phyloP scores from a whole-genome alignment of 768 basidiomycete genomes.

The Gautieria morchelliformis region DNA sequence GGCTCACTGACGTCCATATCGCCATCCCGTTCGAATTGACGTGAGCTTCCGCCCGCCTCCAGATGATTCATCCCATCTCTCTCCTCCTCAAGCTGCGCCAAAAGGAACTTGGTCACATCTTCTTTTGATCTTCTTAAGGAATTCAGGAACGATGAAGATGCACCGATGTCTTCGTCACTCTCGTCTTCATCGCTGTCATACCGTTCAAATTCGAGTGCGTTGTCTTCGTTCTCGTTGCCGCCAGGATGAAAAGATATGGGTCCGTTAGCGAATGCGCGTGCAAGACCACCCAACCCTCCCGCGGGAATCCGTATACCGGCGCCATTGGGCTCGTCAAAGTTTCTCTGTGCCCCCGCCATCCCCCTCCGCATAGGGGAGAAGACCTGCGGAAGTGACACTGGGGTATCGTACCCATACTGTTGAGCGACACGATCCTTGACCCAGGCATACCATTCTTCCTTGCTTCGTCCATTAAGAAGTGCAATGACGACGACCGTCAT shows the following conservation, averaged over 20 bases:
- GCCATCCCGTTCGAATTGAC: conserved; percentile 12
- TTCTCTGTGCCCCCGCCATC: background rate
- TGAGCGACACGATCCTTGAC: conserved; percentile 71
- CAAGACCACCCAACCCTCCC: conserved; percentile 36
- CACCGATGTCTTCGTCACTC: conserved; percentile 36
- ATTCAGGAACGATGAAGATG: conserved; percentile 21
- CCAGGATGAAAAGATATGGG: conserved; percentile 57
- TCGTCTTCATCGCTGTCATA: conserved; percentile 52
- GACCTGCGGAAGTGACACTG: conserved; percentile 63
- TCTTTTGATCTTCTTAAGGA: conserved; percentile 30
- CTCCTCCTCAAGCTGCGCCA: conserved; percentile 53
- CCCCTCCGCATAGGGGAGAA: conserved; percentile 48
- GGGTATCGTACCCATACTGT: conserved; percentile 70
- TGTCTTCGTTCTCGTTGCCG: conserved; percentile 26
- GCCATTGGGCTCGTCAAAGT: conserved; percentile 10
- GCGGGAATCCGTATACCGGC: conserved; percentile 24
- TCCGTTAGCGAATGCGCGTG: conserved; percentile 48
- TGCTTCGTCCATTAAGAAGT: conserved; percentile 75
- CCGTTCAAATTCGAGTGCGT: conserved; percentile 50
- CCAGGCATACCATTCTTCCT: conserved; percentile 91
- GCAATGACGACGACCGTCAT: conserved; percentile 95
- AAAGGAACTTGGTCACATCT: conserved; percentile 48
- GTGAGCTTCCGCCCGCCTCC: background rate
- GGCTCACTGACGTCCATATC: conserved; percentile 10
- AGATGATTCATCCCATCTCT: conserved; percentile 23